Evolutionary conservation across 2,329 filamentous ascomycete species (phyloP).

Genomic region (Ascochyta pisi): DNA sequence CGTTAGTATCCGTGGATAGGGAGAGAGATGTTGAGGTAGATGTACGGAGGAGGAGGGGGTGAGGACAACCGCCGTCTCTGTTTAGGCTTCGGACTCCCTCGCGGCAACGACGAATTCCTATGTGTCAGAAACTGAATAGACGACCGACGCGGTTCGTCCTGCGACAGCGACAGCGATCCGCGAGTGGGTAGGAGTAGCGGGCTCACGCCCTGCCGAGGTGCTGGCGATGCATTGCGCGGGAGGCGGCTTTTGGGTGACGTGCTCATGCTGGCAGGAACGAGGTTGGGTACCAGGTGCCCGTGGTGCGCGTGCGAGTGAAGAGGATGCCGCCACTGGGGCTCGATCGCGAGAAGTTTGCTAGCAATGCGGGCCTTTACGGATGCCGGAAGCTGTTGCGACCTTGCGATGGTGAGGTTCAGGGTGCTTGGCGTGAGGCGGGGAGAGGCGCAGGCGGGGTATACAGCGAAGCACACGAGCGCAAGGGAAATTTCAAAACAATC

Average conservation of each 20-base stretch:
- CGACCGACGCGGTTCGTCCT: slow-evolving; percentile 44
- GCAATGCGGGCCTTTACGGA: slow-evolving; percentile 36
- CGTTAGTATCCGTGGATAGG: slow-evolving; percentile 6
- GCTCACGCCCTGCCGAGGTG: slow-evolving; percentile 31
- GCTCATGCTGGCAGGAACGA: slow-evolving; percentile 34
- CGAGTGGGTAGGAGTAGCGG: slow-evolving; percentile 34
- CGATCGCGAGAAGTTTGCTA: slow-evolving; percentile 28
- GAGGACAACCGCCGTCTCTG: slow-evolving; percentile 48
- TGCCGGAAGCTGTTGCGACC: slow-evolving; percentile 34
- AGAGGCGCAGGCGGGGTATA: slow-evolving; percentile 11
- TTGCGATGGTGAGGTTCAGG: slow-evolving; percentile 11
- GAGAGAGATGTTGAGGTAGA: slow-evolving; percentile 9
- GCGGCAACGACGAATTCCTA: slow-evolving; percentile 38
- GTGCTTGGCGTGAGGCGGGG: slow-evolving; percentile 38
- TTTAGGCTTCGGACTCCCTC: slow-evolving; percentile 43
- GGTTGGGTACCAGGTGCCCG: slow-evolving; percentile 18
- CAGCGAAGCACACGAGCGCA: slow-evolving; percentile 6
- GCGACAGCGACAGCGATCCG: slow-evolving; percentile 22
- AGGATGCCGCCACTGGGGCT: slow-evolving; percentile 10
- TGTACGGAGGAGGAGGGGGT: slow-evolving; percentile 53
- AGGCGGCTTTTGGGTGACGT: slow-evolving; percentile 37
- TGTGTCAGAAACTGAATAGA: slow-evolving; percentile 50
- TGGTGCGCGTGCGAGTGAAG: slow-evolving; percentile 23
- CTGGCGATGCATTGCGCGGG: slow-evolving; percentile 37
- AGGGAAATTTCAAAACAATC: background rate